Conservation (phyloP, 768 basidiomycete species). For the Tulasnella calospora region DNA sequence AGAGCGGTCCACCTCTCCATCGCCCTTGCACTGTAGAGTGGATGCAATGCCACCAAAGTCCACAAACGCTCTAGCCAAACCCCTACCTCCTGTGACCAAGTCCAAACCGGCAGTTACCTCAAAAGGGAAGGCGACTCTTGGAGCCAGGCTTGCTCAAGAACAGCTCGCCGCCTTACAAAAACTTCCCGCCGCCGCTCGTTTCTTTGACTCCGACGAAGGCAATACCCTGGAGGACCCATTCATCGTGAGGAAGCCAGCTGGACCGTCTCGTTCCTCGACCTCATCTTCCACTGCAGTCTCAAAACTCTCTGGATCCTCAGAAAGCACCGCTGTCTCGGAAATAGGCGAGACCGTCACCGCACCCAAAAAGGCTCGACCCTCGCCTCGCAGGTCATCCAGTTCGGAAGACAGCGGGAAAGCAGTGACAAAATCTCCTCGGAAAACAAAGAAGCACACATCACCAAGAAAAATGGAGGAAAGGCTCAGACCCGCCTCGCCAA, state of each 20-base stretch:
- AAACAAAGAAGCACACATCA: constrained; percentile 2
- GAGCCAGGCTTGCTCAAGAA: neutral
- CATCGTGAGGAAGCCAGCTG: neutral
- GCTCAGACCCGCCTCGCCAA: neutral
- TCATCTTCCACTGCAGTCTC: neutral
- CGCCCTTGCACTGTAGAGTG: neutral
- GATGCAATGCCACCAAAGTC: neutral
- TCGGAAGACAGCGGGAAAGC: neutral
- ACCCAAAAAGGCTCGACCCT: neutral
- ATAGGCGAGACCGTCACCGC: neutral
- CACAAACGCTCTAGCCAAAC: neutral
- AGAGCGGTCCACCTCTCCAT: neutral
- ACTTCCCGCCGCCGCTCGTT: neutral
- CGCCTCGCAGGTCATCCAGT: neutral
- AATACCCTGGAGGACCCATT: neutral
- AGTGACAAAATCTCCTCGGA: constrained; percentile 12
- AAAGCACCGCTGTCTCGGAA: neutral
- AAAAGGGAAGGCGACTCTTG: neutral
- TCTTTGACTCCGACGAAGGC: neutral
- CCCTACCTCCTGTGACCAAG: neutral
- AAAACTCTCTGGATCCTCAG: neutral
- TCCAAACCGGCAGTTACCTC: neutral
- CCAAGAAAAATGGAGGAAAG: neutral
- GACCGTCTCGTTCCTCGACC: neutral
- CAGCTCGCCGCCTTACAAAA: neutral